A percentile compares a stretch with the other conserved stretches of the same genome.
These are phyloP conservation scores for Colletotrichum coccodes DNA, from an alignment of 2,329 filamentous ascomycete species.

Conservation along the genomic window DNA sequence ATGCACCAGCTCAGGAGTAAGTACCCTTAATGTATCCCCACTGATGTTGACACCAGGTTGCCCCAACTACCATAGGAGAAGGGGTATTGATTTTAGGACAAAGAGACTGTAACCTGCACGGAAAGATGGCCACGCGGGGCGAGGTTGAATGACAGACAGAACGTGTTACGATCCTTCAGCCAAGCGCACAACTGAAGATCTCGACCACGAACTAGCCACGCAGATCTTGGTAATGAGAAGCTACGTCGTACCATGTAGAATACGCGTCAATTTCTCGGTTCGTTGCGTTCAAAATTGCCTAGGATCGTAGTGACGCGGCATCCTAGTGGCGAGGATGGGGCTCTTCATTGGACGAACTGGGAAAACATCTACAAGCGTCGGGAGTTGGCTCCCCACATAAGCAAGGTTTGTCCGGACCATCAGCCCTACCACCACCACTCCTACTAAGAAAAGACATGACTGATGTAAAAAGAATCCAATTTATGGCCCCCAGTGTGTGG, in stretches of 20 bases:
- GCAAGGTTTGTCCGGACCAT: background rate
- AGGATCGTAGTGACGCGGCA: background rate
- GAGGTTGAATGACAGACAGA: no score
- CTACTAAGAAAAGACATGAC: background rate
- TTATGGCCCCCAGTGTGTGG: background rate
- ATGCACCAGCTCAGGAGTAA: no score
- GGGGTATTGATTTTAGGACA: no score
- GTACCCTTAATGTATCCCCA: no score
- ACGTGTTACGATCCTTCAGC: no score
- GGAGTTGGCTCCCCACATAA: constrained; percentile 1
- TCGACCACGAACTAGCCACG: background rate
- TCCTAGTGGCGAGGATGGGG: background rate
- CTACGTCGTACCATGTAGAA: background rate
- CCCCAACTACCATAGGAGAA: no score
- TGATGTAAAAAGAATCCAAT: background rate
- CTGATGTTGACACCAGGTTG: no score
- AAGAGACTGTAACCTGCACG: no score
- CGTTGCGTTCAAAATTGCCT: background rate
- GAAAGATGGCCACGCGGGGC: no score
- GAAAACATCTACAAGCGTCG: background rate
- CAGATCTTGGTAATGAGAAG: background rate
- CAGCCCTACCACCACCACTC: constrained; percentile 5
- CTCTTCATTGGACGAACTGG: constrained; percentile 3
- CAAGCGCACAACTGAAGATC: background rate
- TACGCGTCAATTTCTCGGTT: background rate